Evolutionary conservation across 2,329 filamentous ascomycete genomes (phyloP), one percentile per base, ranked within the genome.

Genomic region (Westerdykella aurantiaca): DNA sequence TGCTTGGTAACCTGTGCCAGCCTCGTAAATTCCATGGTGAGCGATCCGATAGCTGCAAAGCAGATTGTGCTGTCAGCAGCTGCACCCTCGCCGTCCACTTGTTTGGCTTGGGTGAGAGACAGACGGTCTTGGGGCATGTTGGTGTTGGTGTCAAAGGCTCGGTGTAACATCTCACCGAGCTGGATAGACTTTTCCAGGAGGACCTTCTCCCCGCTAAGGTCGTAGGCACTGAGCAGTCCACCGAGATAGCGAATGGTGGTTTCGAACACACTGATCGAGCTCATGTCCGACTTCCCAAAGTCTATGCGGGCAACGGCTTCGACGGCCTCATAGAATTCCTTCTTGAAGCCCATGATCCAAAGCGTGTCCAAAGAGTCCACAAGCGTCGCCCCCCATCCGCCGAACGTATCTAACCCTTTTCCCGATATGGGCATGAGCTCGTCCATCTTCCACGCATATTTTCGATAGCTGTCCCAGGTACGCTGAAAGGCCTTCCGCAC

Each of bases 251-350:
- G 60, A 37, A 75, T 76, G 0, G 71, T 75, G 0, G 73, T 75
- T 49, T 76, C 73, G 44, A 75, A 76, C n/a, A 75, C 71, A 51
- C 73, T 75, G 51, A 76, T 58, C 21, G 69, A 66, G 10, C 58
- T 56, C 13, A 64, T 62, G 2, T 67, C 56, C 11, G 62, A 64
- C 16, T 60, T 60, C 18, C 68, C 65, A 37, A 75, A 71, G 47
- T 75, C 70, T 38, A 76, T 74, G 9, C 55, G 51, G 5, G 69
- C 61, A 4, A 71, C 62, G n/a, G 69, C 70, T 31, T 64, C 55
- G 1, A 74, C 71, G 1, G 72, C 72, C 37, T 72, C 65, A 31
- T 70, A 61, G 43, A 74, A 76, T 16, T 76, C 72, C 2, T 69
- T 60, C 43, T 71, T 72, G 48, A 74, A 50, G 6, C 64, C 71